These are phyloP conservation scores for Gossypium arboreum DNA, from an alignment of 345 rosid species.

Conservation along the genomic window DNA sequence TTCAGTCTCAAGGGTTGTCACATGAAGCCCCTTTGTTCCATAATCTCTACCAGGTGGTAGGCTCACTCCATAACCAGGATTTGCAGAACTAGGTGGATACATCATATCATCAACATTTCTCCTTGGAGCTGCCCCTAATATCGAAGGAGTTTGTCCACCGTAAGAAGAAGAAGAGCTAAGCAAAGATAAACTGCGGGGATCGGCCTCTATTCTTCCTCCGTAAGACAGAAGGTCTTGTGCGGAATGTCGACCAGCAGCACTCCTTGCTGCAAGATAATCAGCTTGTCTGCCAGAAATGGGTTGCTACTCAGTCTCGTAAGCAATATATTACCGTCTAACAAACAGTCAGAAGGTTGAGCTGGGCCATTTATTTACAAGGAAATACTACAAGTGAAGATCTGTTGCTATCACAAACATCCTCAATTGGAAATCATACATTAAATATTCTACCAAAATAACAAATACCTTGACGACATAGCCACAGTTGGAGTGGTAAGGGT, in stretches of 20 bases:
- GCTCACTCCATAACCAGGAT: conserved; percentile 99
- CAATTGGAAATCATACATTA: conserved; percentile 10
- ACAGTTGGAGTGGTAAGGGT: no score
- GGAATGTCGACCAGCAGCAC: conserved; percentile 65
- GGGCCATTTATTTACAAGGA: conserved; percentile 6
- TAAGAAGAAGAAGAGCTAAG: conserved; percentile 61
- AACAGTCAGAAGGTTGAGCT: conserved; percentile 24
- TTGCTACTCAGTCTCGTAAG: conserved; percentile 66
- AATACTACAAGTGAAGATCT: not conserved
- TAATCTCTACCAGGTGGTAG: conserved; percentile 98
- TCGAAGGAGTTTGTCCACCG: conserved; percentile 70
- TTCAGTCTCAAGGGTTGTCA: conserved; percentile 58
- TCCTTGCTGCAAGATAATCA: conserved; percentile 85
- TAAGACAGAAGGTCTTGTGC: conserved; percentile 65
- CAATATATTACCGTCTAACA: conserved; percentile 34
- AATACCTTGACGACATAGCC: no score
- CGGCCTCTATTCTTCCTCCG: conserved; percentile 77
- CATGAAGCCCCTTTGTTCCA: conserved; percentile 79
- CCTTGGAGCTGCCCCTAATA: conserved; percentile 87
- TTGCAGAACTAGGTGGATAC: conserved; percentile 60
- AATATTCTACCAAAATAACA: conserved; percentile 5
- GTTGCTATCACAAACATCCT: conserved; percentile 7
- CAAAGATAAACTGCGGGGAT: conserved; percentile 60
- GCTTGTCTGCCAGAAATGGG: conserved; percentile 92
- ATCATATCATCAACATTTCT: conserved; percentile 75